Percentiles rank a stretch among this genome's conserved stretches.
Conservation (phyloP, 2,329 filamentous ascomycete species). For the Trichoderma breve region DNA sequence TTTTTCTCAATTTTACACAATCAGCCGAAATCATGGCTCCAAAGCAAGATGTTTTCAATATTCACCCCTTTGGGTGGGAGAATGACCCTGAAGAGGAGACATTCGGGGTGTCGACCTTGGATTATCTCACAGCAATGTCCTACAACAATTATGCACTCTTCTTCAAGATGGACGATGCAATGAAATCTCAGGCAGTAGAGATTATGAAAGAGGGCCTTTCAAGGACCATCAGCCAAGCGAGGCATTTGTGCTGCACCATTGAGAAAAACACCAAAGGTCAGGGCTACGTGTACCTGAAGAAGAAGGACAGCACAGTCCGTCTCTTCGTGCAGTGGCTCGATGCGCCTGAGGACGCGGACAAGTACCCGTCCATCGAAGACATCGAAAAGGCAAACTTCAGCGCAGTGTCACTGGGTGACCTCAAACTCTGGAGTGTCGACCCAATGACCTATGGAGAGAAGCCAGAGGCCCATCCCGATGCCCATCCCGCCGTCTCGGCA, state of each 20-base stretch:
- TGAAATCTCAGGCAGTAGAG: neutral
- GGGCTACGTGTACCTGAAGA: too few relatives aligned
- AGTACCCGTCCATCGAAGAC: conserved; percentile 4
- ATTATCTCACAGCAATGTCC: neutral
- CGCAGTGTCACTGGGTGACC: neutral
- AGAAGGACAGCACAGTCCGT: conserved; percentile 5
- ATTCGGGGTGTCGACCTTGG: neutral
- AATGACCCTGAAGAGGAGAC: conserved; percentile 1
- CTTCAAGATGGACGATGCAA: conserved; percentile 1
- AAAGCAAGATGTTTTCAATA: neutral
- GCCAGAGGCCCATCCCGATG: neutral
- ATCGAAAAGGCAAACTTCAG: conserved; percentile 14
- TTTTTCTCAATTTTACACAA: neutral
- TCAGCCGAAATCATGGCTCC: too few relatives aligned
- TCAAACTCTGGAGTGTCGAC: conserved; percentile 2
- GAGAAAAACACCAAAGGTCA: neutral
- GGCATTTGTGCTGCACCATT: conserved; percentile 9
- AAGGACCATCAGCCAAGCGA: neutral
- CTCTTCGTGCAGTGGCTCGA: conserved; percentile 4
- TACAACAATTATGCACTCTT: conserved; percentile 12
- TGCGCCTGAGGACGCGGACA: neutral
- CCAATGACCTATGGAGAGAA: conserved; percentile 15
- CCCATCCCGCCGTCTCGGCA: neutral
- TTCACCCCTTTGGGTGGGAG: conserved; percentile 10
- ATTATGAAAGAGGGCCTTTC: conserved; percentile 1